Evolutionary conservation across 176 grass and related monocot species (phyloP), one percentile per base, ranked within the genome.

Genomic region (Triticum aestivum): DNA sequence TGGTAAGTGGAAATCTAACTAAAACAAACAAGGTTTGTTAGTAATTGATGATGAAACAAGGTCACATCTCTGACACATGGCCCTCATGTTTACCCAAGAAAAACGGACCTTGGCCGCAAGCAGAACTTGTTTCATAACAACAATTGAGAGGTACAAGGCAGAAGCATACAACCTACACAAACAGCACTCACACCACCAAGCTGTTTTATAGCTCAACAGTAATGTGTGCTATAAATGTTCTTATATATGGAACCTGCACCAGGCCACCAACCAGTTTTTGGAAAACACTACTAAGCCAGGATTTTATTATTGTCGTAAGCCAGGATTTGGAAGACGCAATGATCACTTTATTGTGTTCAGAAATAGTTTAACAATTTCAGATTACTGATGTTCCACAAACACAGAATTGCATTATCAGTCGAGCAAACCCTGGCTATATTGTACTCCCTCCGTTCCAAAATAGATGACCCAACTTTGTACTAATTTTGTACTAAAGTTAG

Each of bases 1-100:
- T 62, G 2, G 41, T 67, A 83, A 39, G 17, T 44, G 8, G 63
- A 77, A 86, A 71, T 42, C 56, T 83, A 83, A 14, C 62, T 65
- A 24, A 44, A 83, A 38, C 2, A 1, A 64, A 10, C 30, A 1
- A 82, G 54, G 17, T 75, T 75, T 37, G 6, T 45, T 75, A 42
- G 42, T 17, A 47, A 13, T 47, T 13, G 44, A 47, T n/a, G 56
- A 30, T 9, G 9, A 83, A 62, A 44, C 8, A 72, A 56, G 32
- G 68, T n/a, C 8, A 49, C 51, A 72, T 38, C 37, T 71, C 63
- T 35, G 18, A 34, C 5, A 9, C 3, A 52, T 34, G 63, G 21
- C 42, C 68, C 27, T 52, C 27, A 8, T 81, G 27, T 81, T 34
- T 34, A 81, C 27, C 41, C 24, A 63, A 32, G 6, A 68, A 66